Evolutionary conservation across 2,329 filamentous ascomycete species (phyloP), one percentile per base, ranked within the genome.

Genomic region (Chaetomium olivaceum): DNA sequence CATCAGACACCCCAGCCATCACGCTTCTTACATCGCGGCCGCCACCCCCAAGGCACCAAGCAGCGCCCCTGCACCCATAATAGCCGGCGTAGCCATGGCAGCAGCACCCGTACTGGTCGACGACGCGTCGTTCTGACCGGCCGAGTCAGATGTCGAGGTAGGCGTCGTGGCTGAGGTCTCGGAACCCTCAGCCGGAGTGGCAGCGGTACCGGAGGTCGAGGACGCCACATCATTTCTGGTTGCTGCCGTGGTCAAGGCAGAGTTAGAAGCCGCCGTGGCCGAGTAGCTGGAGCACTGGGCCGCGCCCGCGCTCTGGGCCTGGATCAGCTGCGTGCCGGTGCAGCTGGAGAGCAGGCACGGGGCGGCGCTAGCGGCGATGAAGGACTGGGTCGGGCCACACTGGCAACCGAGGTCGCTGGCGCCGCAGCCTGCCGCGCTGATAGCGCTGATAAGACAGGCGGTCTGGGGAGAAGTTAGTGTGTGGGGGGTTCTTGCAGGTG

Each of bases 321-420:
- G 54, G 7, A 64, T 27, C 19, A 81, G 69, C 7, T 73, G 72
- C 3, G 54, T 29, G 7, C 21, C 58, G 12, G 68, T 43, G 73
- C 79, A 81, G 58, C 64, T 64, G 3, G 36, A 7, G 21, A 79
- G 50, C 27, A 80, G 73, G 67, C 78, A 80, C 5, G 73, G 64
- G 0, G 71, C 73, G 25, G 71, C 75, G 63, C 66, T 60, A 56
- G 48, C 63, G 64, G 65, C 74, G 64, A 80, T 79, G 62, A 63
- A 69, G 16, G 71, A 36, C 68, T 77, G 69, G 0, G 70, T 74
- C 7, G 73, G 69, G 2, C 76, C 83, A 77, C 84, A 86, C 71
- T 83, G 82, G 79, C 85, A 87, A 59, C 72, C 74, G 52, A 76
- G 72, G 74, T 87, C 83, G 54, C 75, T 77, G 64, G 79, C 65